These are phyloP conservation scores for Botrytis hyacinthi DNA, from an alignment of 2,329 filamentous ascomycete genomes.

Conservation along the genomic window DNA sequence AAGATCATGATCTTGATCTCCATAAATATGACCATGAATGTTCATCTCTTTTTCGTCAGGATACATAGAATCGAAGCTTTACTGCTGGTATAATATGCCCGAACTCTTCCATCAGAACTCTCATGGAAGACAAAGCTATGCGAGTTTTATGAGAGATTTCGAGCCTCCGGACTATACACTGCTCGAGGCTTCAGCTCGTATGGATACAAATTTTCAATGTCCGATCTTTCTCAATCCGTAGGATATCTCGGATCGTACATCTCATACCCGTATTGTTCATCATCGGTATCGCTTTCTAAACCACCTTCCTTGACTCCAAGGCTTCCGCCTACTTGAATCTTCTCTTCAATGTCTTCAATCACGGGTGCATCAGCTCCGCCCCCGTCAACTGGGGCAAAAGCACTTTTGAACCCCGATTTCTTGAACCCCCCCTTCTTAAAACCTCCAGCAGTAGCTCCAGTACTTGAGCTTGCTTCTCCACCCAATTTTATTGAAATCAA, in stretches of 20 bases:
- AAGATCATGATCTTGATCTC: neutral
- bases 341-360: constrained; percentile 37
- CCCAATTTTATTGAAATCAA: constrained; percentile 66
- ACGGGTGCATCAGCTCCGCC: constrained; percentile 46
- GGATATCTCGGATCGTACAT: constrained; percentile 61
- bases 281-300: constrained; percentile 52
- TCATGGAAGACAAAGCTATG: neutral
- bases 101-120: neutral
- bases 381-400: constrained; percentile 57
- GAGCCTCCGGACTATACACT: neutral
- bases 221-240: constrained; percentile 52
- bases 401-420: constrained; percentile 79
- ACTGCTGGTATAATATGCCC: neutral
- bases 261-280: constrained; percentile 51
- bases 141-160: neutral
- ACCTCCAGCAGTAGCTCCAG: constrained; percentile 41
- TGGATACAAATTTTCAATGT: neutral
- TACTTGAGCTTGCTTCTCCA: constrained; percentile 38
- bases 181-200: neutral
- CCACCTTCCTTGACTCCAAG: constrained; percentile 47
- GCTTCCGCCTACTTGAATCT: constrained; percentile 11
- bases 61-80: neutral
- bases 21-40: neutral
- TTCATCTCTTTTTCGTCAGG: neutral
- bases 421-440: constrained; percentile 73